A percentile compares a stretch with the other conserved stretches of the same genome.
These are phyloP conservation scores for Thelonectria rubi DNA, from an alignment of 2,329 filamentous ascomycete species.

Conservation along the genomic window DNA sequence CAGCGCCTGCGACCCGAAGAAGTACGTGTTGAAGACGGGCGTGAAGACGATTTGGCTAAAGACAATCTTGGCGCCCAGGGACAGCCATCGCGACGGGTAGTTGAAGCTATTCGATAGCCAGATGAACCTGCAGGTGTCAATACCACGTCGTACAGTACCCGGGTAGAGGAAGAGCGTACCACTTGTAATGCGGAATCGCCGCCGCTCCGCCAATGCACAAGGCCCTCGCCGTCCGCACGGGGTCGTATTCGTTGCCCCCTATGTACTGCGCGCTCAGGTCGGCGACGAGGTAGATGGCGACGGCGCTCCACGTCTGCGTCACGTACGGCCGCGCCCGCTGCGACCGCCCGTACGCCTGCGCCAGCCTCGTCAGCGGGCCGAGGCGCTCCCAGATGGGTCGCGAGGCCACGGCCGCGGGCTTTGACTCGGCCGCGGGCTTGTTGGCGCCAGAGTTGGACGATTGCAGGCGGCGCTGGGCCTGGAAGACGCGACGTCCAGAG, in stretches of 20 bases:
- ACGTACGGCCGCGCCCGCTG: constrained; percentile 77
- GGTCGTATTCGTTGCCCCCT: constrained; percentile 70
- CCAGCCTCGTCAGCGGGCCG: constrained; percentile 63
- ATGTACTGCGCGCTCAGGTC: constrained; percentile 82
- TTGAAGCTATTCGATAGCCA: constrained; percentile 87
- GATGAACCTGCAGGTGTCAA: constrained; percentile 68
- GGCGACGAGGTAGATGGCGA: constrained; percentile 81
- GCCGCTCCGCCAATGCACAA: constrained; percentile 77
- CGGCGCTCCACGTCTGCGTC: constrained; percentile 80
- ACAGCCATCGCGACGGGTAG: constrained; percentile 76
- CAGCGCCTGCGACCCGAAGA: constrained; percentile 82
- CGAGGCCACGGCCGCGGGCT: constrained; percentile 34
- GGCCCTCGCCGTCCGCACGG: constrained; percentile 73
- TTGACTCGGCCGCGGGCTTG: constrained; percentile 27
- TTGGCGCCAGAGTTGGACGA: constrained; percentile 6
- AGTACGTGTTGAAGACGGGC: constrained; percentile 83
- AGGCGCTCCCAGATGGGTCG: constrained; percentile 65
- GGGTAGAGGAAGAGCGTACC: constrained; percentile 57
- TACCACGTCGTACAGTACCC: too few species aligned
- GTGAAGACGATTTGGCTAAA: constrained; percentile 86
- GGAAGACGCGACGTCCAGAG: constrained; percentile 21
- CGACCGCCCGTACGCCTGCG: constrained; percentile 71
- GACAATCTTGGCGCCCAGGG: constrained; percentile 77
- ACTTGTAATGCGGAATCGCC: constrained; percentile 82
- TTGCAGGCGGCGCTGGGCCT: constrained; percentile 33